phyloP scores from a whole-genome alignment of 2,329 filamentous ascomycete species.

The Colletotrichum sidae region DNA sequence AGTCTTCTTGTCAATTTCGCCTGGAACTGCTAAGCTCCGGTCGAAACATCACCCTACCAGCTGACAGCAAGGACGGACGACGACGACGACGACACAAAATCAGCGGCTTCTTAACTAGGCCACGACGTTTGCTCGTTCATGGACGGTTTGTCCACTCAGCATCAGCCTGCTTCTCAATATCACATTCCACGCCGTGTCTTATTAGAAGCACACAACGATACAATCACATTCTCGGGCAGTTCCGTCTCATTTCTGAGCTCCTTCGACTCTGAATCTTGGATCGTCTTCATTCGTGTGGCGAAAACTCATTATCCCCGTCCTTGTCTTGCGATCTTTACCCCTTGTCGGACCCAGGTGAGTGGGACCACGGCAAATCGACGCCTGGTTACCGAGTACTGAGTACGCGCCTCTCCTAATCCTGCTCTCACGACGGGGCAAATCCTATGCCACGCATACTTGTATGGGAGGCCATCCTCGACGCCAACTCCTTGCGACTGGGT shows the following conservation, averaged over 20 bases:
- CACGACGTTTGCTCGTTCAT: too few species aligned
- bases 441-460: neutral
- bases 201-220: slow-evolving; percentile 6
- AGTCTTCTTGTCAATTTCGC: slow-evolving; percentile 13
- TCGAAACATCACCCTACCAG: slow-evolving; percentile 1
- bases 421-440: slow-evolving; percentile 3
- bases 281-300: slow-evolving; percentile 17
- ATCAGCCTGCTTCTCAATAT: neutral
- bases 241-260: slow-evolving; percentile 18
- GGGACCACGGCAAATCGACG: slow-evolving; percentile 29
- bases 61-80: neutral
- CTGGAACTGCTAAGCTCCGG: slow-evolving; percentile 5
- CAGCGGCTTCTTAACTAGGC: too few species aligned
- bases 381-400: neutral
- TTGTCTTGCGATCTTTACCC: slow-evolving; percentile 22
- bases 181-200: slow-evolving; percentile 24
- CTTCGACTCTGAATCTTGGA: slow-evolving; percentile 20
- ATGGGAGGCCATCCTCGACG: slow-evolving; percentile 5
- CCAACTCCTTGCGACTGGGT: slow-evolving; percentile 15
- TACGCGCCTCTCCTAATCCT: neutral
- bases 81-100: too few species aligned
- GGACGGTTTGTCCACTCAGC: slow-evolving; percentile 9
- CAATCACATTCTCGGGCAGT: slow-evolving; percentile 20
- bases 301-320: slow-evolving; percentile 13
- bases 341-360: slow-evolving; percentile 27